phyloP scores from a whole-genome alignment of 2,329 filamentous ascomycete genomes.

The Neophaeococcomyces aloes region DNA sequence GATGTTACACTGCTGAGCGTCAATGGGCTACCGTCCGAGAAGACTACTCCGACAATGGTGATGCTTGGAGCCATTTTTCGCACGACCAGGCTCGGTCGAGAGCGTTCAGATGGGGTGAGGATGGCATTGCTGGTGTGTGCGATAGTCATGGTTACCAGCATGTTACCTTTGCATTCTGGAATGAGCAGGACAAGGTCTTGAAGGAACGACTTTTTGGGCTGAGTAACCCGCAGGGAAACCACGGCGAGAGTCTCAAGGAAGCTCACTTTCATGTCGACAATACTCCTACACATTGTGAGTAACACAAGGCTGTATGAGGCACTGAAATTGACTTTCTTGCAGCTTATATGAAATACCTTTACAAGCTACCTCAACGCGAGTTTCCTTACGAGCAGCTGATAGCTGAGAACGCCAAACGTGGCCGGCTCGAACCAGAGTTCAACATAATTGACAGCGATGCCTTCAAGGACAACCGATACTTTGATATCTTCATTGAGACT shows the following conservation, averaged over 20 bases:
- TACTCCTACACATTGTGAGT: slow-evolving; percentile 55
- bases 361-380: slow-evolving; percentile 86
- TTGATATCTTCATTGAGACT: slow-evolving; percentile 94
- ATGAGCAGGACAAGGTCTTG: slow-evolving; percentile 85
- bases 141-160: slow-evolving; percentile 87
- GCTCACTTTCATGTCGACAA: slow-evolving; percentile 95
- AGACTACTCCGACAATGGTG: slow-evolving; percentile 81
- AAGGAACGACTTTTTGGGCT: slow-evolving; percentile 93
- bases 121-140: slow-evolving; percentile 91
- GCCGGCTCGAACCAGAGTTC: slow-evolving; percentile 72
- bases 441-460: slow-evolving; percentile 81
- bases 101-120: slow-evolving; percentile 90
- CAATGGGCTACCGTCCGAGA: slow-evolving; percentile 89
- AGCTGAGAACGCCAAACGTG: slow-evolving; percentile 68
- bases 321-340: slow-evolving; percentile 9
- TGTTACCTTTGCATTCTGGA: slow-evolving; percentile 95
- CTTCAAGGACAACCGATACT: slow-evolving; percentile 84
- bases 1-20: slow-evolving; percentile 82
- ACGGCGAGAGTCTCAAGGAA: slow-evolving; percentile 95
- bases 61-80: slow-evolving; percentile 94
- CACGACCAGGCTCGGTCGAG: slow-evolving; percentile 84
- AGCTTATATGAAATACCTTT: slow-evolving; percentile 94
- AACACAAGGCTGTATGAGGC: neutral
- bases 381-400: slow-evolving; percentile 89
- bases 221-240: slow-evolving; percentile 92